Percentiles rank a stretch among this genome's conserved stretches.
These are phyloP conservation scores for Carex parvula DNA, from an alignment of 176 grass and related monocot genomes.

Conservation along the genomic window DNA sequence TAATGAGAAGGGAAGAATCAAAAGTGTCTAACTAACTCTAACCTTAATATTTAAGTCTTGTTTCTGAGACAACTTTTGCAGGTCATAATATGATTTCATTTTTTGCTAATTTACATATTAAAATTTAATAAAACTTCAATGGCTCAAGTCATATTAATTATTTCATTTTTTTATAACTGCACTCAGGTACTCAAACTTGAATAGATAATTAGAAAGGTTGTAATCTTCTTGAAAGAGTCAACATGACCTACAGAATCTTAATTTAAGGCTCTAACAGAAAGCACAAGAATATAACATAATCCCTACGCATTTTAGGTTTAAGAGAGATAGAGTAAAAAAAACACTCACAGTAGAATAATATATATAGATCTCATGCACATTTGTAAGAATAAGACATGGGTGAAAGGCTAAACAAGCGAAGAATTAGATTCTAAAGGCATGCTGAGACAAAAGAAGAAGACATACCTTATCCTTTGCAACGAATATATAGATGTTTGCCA, in stretches of 20 bases:
- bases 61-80: no score
- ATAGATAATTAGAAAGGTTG: not conserved
- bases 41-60: no score
- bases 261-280: not conserved
- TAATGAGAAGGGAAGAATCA: no score
- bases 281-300: not conserved
- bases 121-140: no score
- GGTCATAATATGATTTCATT: no score
- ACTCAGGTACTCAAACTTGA: not conserved
- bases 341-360: not conserved
- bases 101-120: no score
- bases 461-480: constrained; percentile 23
- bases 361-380: not conserved
- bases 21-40: no score
- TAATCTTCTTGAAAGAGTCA: not conserved
- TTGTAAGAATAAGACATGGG: not conserved
- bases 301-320: not conserved
- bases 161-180: not conserved
- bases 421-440: constrained; percentile 1
- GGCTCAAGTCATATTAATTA: no score
- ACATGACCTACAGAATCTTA: not conserved
- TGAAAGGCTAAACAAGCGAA: constrained; percentile 2
- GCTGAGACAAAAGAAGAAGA: constrained; percentile 6
- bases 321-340: not conserved
- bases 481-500: constrained; percentile 18